Percentiles rank a stretch among this genome's conserved stretches.
phyloP scores from a whole-genome alignment of 139 green algal species.

The Astrephomene gubernaculifera region DNA sequence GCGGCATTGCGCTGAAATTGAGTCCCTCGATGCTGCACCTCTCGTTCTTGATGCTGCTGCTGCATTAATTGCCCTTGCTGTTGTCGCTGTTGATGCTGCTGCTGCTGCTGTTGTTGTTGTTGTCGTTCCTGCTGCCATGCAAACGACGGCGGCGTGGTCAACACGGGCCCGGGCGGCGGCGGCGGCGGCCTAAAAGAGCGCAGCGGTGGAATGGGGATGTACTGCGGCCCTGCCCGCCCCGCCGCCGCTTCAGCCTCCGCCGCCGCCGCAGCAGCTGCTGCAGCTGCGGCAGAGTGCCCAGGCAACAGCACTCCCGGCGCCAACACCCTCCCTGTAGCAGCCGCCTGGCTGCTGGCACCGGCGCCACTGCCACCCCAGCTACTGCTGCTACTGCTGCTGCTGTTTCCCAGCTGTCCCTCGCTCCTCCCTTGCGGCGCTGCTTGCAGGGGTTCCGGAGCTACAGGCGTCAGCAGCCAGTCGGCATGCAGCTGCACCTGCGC shows the following conservation, averaged over 20 bases:
- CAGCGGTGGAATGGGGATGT: background rate
- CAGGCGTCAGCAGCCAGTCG: background rate
- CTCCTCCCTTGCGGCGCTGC: background rate
- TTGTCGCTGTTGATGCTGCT: too few species aligned
- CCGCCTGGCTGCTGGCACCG: background rate
- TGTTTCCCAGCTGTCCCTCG: too few species aligned
- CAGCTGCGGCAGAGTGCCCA: conserved; percentile 1
- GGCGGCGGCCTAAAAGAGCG: background rate
- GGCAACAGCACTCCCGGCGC: background rate
- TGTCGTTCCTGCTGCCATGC: background rate
- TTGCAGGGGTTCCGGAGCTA: background rate
- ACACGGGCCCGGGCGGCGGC: too few species aligned
- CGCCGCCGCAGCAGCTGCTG: background rate
- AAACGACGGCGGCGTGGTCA: background rate
- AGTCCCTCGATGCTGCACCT: background rate
- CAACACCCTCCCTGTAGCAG: background rate
- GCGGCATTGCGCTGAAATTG: background rate
- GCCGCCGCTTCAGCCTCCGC: background rate
- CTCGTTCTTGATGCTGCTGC: background rate
- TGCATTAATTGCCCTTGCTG: background rate
- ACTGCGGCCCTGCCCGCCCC: background rate
- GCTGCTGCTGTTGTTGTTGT: background rate
- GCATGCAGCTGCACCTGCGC: background rate
- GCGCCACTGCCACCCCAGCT: too few species aligned
- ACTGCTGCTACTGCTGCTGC: too few species aligned